Evolutionary conservation across 495 filamentous ascomycete species (phyloP), one percentile per base, ranked within the genome.

Genomic region (Thermochaetoides thermophila): DNA sequence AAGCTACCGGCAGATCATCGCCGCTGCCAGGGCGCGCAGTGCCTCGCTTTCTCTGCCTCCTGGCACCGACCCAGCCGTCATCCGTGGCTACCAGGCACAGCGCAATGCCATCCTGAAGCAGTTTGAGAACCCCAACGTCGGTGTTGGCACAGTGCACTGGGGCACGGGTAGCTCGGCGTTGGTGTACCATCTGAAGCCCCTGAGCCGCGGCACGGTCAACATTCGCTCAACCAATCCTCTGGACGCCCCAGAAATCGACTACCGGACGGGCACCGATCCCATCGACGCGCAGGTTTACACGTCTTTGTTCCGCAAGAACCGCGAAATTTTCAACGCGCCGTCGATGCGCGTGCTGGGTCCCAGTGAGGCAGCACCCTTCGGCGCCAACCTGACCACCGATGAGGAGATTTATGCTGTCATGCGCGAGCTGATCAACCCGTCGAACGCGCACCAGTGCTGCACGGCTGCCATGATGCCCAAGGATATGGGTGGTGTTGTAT

Each of bases 391-490:
- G 17, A 38, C 34, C 27, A 42, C 42, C 1, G 47, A 49, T 30
- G 50, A 38, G 17, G 33, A 53, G 32, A 48, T 57, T 17, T 29
- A 27, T 12, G 40, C 27, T 2, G 46, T 55, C 20, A 36, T 59
- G 36, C 48, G 42, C 12, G 42, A 48, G 18, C 22, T 47, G 27
- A 49, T 59, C 32, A 43, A 44, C 34, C 49, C 47, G 21, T 47
- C 45, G 7, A 50, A 50, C 15, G 45, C 45, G 2, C 53, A 57
- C 27, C 45, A 53, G 35, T 49, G 50, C 36, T 63, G 62, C 29
- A 67, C 65, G 4, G 55, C 56, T 23, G 56, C 58, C 14, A 69
- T 68, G 66, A 42, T 69, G 48, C 50, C 55, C 22, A 41, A 25
- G 32, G 31, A 36, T 3, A 37, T 46, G 8, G 49, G 51, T 1